Conservation (phyloP, 2,329 filamentous ascomycete genomes). For the Drechslerella dactyloides region DNA sequence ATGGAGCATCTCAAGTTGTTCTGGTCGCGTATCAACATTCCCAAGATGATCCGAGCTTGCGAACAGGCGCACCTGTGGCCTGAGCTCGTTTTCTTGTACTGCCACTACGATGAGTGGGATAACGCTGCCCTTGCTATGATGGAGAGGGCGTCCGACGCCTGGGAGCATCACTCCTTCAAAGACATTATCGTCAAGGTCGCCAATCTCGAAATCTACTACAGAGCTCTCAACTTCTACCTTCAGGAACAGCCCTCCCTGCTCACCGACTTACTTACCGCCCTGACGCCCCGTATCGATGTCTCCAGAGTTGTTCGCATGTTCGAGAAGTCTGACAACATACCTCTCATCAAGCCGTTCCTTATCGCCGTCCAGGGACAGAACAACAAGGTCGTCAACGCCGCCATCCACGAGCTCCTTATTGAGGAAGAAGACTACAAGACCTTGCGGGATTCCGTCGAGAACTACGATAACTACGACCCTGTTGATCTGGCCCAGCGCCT, state of each 20-base stretch:
- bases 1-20: constrained; percentile 99
- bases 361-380: constrained; percentile 96
- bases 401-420: constrained; percentile 95
- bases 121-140: constrained; percentile 97
- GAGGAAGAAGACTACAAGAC: constrained; percentile 99
- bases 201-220: constrained; percentile 99
- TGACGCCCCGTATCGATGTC: constrained; percentile 94
- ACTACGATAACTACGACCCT: constrained; percentile 98
- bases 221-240: constrained; percentile 65
- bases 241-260: constrained; percentile 94
- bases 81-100: constrained; percentile 96
- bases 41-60: constrained; percentile 90
- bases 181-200: constrained; percentile 97
- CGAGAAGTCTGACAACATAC: constrained; percentile 96
- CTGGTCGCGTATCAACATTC: constrained; percentile 97
- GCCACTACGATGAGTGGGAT: constrained; percentile 97
- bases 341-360: constrained; percentile 97
- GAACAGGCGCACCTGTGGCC: constrained; percentile 97
- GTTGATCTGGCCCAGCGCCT: constrained; percentile 88
- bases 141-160: constrained; percentile 94
- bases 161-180: constrained; percentile 99
- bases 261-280: constrained; percentile 89
- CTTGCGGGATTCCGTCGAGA: constrained; percentile 93
- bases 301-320: constrained; percentile 97
- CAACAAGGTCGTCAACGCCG: constrained; percentile 97